phyloP scores from a whole-genome alignment of 768 basidiomycete genomes.

The Suillus sp. region DNA sequence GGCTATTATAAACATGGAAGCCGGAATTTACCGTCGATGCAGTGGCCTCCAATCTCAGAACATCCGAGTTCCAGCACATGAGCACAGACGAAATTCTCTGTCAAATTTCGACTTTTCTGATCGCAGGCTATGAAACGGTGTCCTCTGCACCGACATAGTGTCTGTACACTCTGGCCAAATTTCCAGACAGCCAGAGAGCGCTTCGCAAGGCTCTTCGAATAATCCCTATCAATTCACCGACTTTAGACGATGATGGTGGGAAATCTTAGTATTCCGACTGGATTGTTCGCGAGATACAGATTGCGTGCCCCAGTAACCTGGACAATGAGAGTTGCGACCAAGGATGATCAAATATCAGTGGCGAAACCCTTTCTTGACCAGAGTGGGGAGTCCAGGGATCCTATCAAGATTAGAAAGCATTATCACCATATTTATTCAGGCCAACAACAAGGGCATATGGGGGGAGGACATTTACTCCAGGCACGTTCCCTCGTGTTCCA shows the following conservation, averaged over 20 bases:
- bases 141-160: slow-evolving; percentile 63
- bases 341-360: slow-evolving; percentile 56
- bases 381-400: slow-evolving; percentile 31
- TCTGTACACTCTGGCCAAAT: slow-evolving; percentile 54
- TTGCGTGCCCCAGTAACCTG: slow-evolving; percentile 58
- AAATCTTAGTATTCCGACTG: slow-evolving; percentile 60
- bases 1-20: slow-evolving; percentile 4
- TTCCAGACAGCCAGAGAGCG: slow-evolving; percentile 45
- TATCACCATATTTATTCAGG: slow-evolving; percentile 60
- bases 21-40: slow-evolving; percentile 9
- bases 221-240: slow-evolving; percentile 22
- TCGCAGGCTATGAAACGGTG: slow-evolving; percentile 67
- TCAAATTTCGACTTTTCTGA: slow-evolving; percentile 66
- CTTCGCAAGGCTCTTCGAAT: slow-evolving; percentile 49
- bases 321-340: slow-evolving; percentile 55
- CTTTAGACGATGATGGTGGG: slow-evolving; percentile 33
- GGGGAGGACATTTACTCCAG: slow-evolving; percentile 63
- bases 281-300: slow-evolving; percentile 57
- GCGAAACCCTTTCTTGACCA: slow-evolving; percentile 34
- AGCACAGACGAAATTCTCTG: slow-evolving; percentile 57
- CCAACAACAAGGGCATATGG: slow-evolving; percentile 61
- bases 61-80: slow-evolving; percentile 49
- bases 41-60: slow-evolving; percentile 63
- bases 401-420: slow-evolving; percentile 46
- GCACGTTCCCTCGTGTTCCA: slow-evolving; percentile 35